These are phyloP conservation scores for Penicillium cataractarum DNA, from an alignment of 495 filamentous ascomycete species.

Conservation along the genomic window DNA sequence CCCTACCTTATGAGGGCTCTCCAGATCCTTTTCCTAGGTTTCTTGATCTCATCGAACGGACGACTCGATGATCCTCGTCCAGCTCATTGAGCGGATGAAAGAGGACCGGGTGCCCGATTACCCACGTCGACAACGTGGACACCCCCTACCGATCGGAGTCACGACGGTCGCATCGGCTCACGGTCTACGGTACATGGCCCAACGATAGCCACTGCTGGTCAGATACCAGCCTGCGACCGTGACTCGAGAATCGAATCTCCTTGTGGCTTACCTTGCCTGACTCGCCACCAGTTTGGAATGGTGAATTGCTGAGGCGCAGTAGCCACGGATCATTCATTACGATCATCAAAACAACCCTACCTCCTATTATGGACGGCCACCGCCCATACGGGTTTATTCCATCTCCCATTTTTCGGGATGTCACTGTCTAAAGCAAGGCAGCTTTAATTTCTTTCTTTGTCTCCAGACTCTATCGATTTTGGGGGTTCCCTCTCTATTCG, in stretches of 20 bases:
- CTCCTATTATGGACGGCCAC: constrained; percentile 3
- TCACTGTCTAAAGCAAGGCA: constrained; percentile 7
- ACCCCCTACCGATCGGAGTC: constrained; percentile 18
- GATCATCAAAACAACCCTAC: neutral
- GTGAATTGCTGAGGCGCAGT: constrained; percentile 10
- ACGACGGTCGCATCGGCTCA: constrained; percentile 20
- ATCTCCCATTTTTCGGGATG: constrained; percentile 10
- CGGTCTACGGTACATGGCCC: neutral
- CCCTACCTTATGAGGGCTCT: neutral
- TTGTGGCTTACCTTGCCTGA: neutral
- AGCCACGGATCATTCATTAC: neutral
- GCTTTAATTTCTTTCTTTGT: constrained; percentile 10
- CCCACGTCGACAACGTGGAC: constrained; percentile 6
- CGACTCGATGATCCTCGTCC: constrained; percentile 16
- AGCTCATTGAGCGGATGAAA: constrained; percentile 11
- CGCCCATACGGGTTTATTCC: constrained; percentile 3
- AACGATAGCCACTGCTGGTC: constrained; percentile 10
- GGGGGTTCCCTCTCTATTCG: constrained; percentile 4
- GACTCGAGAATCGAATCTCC: neutral
- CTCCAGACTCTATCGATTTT: constrained; percentile 7
- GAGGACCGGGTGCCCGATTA: constrained; percentile 20
- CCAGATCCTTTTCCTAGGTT: neutral
- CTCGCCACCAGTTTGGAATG: constrained; percentile 9
- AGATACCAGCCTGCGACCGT: constrained; percentile 16
- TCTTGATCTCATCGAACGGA: constrained; percentile 14